Evolutionary conservation across 306 rosid genomes (phyloP), one percentile per base, ranked within the genome.

Genomic region (Trifolium subterraneum): DNA sequence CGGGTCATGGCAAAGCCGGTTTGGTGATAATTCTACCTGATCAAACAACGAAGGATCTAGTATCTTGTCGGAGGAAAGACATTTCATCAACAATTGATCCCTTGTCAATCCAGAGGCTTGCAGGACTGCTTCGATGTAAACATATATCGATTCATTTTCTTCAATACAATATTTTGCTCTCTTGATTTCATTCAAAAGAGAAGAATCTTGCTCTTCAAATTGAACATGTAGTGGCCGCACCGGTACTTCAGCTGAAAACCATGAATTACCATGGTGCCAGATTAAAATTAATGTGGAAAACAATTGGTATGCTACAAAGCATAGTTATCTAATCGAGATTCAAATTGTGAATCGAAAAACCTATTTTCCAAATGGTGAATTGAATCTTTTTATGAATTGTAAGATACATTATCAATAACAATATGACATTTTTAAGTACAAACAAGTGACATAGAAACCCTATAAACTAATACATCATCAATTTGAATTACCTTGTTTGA

Each of bases 21-120:
- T 86, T 18, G 99, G 67, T 64, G 51, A 79, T 70, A 81, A 78
- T 74, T 82, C 93, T 51, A 87, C 84, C 78, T 78, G 88, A 61
- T 81, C 88, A 68, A 77, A 80, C 76, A 85, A 61, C 52, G 92
- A 79, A 42, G 87, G 88, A 64, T 90, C 90, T 45, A 95, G 81
- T 64, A 90, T 84, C 79, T 87, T 89, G 77, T 88, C 97, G 5
- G 97, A 88, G 58, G 86, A 86, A 81, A 87, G 82, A 73, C 89
- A 87, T 80, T 85, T 86, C 44, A 75, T 80, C 78, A 81, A 82
- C 76, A 92, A 60, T 71, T 86, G 87, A 52, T 92, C 90, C 80
- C 79, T 84, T 72, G 72, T 84, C 74, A 88, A 86, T 29, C 89
- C 86, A 14, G 93, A 90, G 61, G 97, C 90, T 81, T 79, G 83